Evolutionary conservation across 805 yeast species (phyloP), one percentile per base, ranked within the genome.

Genomic region (Dipodascus geniculatus): DNA sequence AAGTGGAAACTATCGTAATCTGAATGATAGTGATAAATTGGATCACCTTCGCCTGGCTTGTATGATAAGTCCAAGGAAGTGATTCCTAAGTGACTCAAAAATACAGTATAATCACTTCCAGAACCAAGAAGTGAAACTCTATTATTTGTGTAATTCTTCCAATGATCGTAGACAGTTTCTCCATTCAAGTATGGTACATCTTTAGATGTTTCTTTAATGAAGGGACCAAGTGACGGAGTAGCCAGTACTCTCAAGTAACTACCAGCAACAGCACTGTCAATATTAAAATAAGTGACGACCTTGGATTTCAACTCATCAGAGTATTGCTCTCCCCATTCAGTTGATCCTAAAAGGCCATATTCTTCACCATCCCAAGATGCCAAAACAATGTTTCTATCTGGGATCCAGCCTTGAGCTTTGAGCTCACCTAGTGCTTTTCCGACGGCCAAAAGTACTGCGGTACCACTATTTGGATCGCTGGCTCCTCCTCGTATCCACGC

Each of bases 321-420:
- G 53, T 78, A 71, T 53, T 79, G 79, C 64, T 85, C 91, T 3
- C 83, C 88, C 70, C 75, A 85, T 61, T 87, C 93, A 0, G 93
- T 82, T 0, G 89, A 80, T 1, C 96, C 96, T 28, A 87, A 58
- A 53, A 80, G 69, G 0, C 85, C 91, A 57, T 78, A 78, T 61
- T 82, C 87, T 58, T 82, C 89, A 35, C 87, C 95, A 67, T 87
- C 95, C 89, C 89, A 87, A 28, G 86, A 80, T 0, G 83, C 83
- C 48, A 87, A 71, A 53, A 79, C 73, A 22, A 87, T 81, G 0
- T 89, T 79, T 61, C 93, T 71, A 51, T 77, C 65, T 11, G 95
- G 95, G 61, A 75, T 77, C 90, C 90, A 87, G 4, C 87, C 88
- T 14, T 58, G 53, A 56, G 74, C 69, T 33, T 65, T 57, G 52